These are phyloP conservation scores for Suhomyces pyralidae DNA, from an alignment of 805 yeast genomes.

Conservation along the genomic window DNA sequence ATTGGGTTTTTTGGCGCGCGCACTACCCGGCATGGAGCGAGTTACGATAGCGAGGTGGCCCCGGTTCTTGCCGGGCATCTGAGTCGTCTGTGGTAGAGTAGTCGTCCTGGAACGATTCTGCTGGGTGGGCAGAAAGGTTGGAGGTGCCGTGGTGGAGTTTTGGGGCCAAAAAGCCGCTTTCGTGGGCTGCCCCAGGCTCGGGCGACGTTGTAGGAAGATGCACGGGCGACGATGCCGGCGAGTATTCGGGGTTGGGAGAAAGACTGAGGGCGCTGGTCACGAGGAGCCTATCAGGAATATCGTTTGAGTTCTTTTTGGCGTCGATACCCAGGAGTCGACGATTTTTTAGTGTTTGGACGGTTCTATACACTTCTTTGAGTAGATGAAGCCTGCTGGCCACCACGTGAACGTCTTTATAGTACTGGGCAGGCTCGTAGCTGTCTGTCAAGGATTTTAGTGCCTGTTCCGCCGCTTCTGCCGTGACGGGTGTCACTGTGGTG, in stretches of 20 bases:
- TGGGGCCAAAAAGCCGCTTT: not conserved
- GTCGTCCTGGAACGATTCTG: not conserved
- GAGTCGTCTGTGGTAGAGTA: conserved; percentile 1
- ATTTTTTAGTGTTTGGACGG: conserved; percentile 22
- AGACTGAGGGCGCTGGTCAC: not conserved
- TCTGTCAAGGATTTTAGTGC: not conserved
- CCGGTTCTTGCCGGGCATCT: not conserved
- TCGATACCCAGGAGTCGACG: conserved; percentile 7
- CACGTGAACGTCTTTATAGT: conserved; percentile 14
- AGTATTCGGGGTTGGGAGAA: not conserved
- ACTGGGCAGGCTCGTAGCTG: not conserved
- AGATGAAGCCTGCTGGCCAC: conserved; percentile 27
- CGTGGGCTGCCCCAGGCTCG: not conserved
- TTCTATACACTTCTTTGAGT: conserved; percentile 26
- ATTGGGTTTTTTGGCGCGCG: not conserved
- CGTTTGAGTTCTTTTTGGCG: not conserved
- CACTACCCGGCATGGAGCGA: conserved; percentile 1
- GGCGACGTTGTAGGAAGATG: not conserved
- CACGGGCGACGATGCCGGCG: not conserved
- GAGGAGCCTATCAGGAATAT: not conserved
- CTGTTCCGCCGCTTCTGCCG: not conserved
- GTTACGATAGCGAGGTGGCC: not conserved
- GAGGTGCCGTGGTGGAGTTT: not conserved
- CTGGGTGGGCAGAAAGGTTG: not conserved
- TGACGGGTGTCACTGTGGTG: not conserved